These are phyloP conservation scores for Bimuria novae-zelandiae DNA, from an alignment of 2,329 filamentous ascomycete genomes.

Conservation along the genomic window DNA sequence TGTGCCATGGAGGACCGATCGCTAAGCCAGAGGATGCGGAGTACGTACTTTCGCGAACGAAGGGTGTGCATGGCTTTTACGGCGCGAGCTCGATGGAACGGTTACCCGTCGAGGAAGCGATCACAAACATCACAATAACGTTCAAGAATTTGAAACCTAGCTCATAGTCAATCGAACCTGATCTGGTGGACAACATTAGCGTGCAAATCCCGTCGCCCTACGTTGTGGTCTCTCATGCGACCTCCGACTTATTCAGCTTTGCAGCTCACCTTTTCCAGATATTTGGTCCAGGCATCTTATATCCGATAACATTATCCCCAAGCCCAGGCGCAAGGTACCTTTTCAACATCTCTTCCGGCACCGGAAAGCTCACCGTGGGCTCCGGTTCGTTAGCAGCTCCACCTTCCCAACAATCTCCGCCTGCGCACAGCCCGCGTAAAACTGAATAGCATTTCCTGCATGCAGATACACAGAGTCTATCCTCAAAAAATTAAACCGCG, in stretches of 20 bases:
- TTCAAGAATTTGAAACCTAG: slow-evolving; percentile 53
- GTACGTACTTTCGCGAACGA: slow-evolving; percentile 64
- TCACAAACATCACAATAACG: slow-evolving; percentile 60
- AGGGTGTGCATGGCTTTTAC: slow-evolving; percentile 72
- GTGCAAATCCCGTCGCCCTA: neutral
- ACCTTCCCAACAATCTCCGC: slow-evolving; percentile 9
- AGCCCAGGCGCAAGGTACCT: neutral
- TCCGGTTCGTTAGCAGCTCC: slow-evolving; percentile 3
- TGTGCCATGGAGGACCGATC: slow-evolving; percentile 74
- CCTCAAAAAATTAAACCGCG: slow-evolving; percentile 11
- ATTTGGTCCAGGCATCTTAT: neutral
- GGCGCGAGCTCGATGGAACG: slow-evolving; percentile 73
- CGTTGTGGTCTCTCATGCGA: neutral
- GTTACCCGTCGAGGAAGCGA: slow-evolving; percentile 69
- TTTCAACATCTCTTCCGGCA: neutral
- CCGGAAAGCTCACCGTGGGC: slow-evolving; percentile 15
- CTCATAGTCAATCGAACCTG: neutral
- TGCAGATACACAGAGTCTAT: slow-evolving; percentile 1
- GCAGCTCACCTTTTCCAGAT: neutral
- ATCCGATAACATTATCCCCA: neutral
- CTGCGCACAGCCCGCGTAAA: slow-evolving; percentile 15
- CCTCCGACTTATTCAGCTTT: neutral
- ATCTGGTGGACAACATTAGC: too few relatives aligned
- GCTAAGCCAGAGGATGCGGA: slow-evolving; percentile 66
- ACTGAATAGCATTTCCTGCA: slow-evolving; percentile 3